Evolutionary conservation across 139 green algal genomes (phyloP), one percentile per base, ranked within the genome.

Genomic region (Picocystis salinarum): DNA sequence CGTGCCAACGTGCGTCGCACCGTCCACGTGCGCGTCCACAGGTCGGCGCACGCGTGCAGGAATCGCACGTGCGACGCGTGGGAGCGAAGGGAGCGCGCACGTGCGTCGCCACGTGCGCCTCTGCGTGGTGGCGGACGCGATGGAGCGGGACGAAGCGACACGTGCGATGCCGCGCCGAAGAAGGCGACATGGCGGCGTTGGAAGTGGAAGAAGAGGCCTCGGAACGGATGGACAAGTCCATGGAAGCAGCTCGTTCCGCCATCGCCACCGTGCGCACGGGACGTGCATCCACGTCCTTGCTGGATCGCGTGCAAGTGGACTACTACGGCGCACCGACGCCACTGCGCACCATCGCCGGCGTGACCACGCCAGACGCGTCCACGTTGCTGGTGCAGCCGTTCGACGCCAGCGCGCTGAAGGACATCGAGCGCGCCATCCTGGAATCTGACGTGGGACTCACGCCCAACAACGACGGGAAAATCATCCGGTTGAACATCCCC

Each of bases 271-370:
- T 96, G 27, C 60, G 86, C 7, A 96, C 86, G 9, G 86, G 86
- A 1, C 60, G 86, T 6, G 86, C 86, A 33, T 92, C 75, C 50
- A 58, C 80, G 3, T 42, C 67, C 26, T 83, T 96, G 59, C 66
- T 96, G 17, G 86, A 96, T 57, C 62, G 78, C 5, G 67, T 96
- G 19, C 61, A 82, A 70, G 77, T 97, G 23, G 82, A 94, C 27
- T 92, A 92, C 53, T 96, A 89, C 40, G 87, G 81, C 2, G 49
- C 69, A 0, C 44, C 53, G 1, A 83, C 75, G 1, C 82, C 79
- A 6, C 48, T 97, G 9, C 91, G 88, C 58, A 45, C 53, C n/a
- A 45, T 96, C 6, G 88, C 79, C 0, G 54, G 59, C 42, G 66
- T 95, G n/a, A 73, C 50, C 15, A 74, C 78, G 1, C 80, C 84